Percentiles rank a stretch among this genome's conserved stretches.
phyloP scores from a whole-genome alignment of 176 grass and related monocot species.

The Urochloa ruziziensis region DNA sequence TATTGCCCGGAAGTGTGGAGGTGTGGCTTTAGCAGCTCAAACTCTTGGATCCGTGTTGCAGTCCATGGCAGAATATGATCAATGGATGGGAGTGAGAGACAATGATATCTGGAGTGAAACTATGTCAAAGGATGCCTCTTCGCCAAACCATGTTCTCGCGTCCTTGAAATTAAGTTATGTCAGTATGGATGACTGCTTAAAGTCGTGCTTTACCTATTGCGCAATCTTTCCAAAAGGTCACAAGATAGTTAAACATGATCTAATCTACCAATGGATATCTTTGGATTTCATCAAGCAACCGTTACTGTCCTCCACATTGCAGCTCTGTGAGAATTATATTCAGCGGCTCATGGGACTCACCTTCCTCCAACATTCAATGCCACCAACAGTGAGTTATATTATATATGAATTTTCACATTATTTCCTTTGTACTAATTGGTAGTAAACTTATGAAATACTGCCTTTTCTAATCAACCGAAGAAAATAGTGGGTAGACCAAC shows the following conservation, averaged over 20 bases:
- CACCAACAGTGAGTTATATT: not conserved
- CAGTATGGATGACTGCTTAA: not conserved
- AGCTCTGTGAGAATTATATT: not conserved
- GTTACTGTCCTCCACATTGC: accelerated
- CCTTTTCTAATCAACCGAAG: too few species aligned
- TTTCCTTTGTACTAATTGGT: not conserved
- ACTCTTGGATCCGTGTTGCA: not conserved
- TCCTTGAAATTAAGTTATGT: not conserved
- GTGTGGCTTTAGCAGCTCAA: constrained; percentile 22
- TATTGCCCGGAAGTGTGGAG: not conserved
- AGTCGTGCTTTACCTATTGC: constrained; percentile 10
- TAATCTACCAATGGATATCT: constrained; percentile 39
- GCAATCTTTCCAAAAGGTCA: constrained; percentile 22
- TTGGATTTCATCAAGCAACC: not conserved
- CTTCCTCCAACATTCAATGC: not conserved
- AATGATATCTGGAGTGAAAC: not conserved
- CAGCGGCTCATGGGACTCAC: not conserved
- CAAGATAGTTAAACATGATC: not conserved
- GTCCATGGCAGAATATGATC: too few species aligned
- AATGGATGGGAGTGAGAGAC: not conserved
- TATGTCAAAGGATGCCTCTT: not conserved
- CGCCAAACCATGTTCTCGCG: not conserved
- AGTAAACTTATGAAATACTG: not conserved
- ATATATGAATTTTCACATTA: not conserved
- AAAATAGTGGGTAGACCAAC: too few species aligned